Conservation (phyloP, 2,329 filamentous ascomycete species). For the Botryotinia convoluta region DNA sequence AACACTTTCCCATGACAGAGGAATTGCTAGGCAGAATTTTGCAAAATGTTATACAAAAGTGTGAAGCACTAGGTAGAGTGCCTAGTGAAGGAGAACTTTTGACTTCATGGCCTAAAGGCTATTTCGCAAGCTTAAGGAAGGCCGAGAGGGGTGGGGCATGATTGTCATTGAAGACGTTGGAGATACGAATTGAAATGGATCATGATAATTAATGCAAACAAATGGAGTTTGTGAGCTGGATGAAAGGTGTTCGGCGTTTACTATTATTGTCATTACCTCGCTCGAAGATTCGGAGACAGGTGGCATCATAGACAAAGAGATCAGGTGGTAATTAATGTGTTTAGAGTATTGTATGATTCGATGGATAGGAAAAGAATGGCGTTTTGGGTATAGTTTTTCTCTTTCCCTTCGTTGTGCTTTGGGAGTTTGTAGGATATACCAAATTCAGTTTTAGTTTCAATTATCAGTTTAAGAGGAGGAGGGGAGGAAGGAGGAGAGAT, state of each 20-base stretch:
- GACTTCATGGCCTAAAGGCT: conserved; percentile 57
- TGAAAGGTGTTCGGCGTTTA: conserved; percentile 4
- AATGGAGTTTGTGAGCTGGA: background rate
- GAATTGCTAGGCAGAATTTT: conserved; percentile 61
- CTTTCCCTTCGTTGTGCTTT: background rate
- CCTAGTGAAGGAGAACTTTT: conserved; percentile 57
- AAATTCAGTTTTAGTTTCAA: background rate
- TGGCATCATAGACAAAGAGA: background rate
- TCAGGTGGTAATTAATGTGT: conserved; percentile 8
- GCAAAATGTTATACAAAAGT: conserved; percentile 59
- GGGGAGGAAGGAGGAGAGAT: background rate
- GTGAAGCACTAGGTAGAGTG: conserved; percentile 50
- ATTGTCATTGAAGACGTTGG: background rate
- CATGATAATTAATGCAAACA: background rate
- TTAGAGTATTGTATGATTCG: conserved; percentile 5
- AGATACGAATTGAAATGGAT: conserved; percentile 5
- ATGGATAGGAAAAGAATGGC: conserved; percentile 4
- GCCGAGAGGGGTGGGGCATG: conserved; percentile 21
- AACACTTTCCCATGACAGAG: conserved; percentile 57
- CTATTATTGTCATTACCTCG: background rate
- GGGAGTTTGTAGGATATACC: conserved; percentile 17
- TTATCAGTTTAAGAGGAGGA: background rate
- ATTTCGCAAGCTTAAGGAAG: conserved; percentile 55
- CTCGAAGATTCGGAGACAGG: background rate
- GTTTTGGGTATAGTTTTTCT: background rate